These are phyloP conservation scores for Leucocoprinus leucothites DNA, from an alignment of 768 basidiomycete species.

Conservation along the genomic window DNA sequence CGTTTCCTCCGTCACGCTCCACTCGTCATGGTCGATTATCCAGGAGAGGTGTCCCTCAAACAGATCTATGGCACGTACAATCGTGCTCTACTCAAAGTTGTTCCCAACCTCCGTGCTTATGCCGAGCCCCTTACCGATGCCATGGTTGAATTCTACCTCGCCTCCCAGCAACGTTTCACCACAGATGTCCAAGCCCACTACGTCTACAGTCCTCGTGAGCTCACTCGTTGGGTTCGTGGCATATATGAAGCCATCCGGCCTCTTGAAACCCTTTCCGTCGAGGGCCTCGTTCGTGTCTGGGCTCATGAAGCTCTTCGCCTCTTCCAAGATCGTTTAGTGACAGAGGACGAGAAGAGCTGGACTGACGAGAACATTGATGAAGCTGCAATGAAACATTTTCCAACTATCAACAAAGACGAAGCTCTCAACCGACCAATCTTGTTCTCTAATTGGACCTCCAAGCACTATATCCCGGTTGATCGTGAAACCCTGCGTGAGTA, in stretches of 20 bases:
- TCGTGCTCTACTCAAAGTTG: conserved; percentile 91
- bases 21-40: conserved; percentile 98
- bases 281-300: conserved; percentile 96
- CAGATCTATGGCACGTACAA: conserved; percentile 99
- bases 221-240: conserved; percentile 96
- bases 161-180: conserved; percentile 92
- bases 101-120: conserved; percentile 90
- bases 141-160: conserved; percentile 95
- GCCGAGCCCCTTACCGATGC: conserved; percentile 94
- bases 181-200: conserved; percentile 98
- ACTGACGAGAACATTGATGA: conserved; percentile 90
- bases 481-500: conserved; percentile 92
- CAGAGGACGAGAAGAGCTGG: conserved; percentile 91
- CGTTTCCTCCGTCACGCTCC: conserved; percentile 98
- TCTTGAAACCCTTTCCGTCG: conserved; percentile 87
- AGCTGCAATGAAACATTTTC: conserved; percentile 87
- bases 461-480: conserved; percentile 93
- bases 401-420: conserved; percentile 83
- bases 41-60: conserved; percentile 92
- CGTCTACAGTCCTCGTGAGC: conserved; percentile 97
- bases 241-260: conserved; percentile 97
- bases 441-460: conserved; percentile 99
- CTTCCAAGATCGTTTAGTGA: conserved; percentile 95
- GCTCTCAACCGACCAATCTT: conserved; percentile 87
- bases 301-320: conserved; percentile 96